Base-by-base conservation (phyloP, 768 basidiomycete species). In the Termitomyces sp. region DNA sequence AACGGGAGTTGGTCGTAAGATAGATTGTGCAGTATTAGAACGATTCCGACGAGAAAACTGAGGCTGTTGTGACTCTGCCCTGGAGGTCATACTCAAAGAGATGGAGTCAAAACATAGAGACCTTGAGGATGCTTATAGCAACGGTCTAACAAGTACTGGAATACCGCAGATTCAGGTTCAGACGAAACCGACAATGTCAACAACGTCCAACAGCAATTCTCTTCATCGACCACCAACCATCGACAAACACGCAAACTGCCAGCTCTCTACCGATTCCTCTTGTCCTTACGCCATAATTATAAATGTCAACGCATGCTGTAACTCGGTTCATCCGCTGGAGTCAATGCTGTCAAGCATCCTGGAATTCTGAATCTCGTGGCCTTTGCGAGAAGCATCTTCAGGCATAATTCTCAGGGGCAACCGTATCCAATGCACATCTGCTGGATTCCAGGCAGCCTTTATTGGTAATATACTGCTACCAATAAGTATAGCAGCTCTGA, bases 21-120 rank as follows among this genome's bases (percentile, higher is more conserved):
- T 74, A 4, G 89, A 91, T 56, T 88, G 88, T 0, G 82, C 80
- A 1, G 90, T 91, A 68, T 89, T 90, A 37, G 90, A 90, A 49
- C 89, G 81, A 44, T 55, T 59, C 61, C 86, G 81, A 44, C 88
- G 81, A 58, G 80, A 76, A 64, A 76, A 81, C 58, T 79, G 77
- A 12, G 78, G 68, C 13, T 79, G 76, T 63, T 84, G 85, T n/a
- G 88, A 82, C 69, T 87, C 86, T 54, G 84, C 80, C 66, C 88
- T 81, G 36, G 83, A 83, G 9, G 75, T 76, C 89, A 89, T 89
- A n/a, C 24, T 50, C 18, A 41, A 31, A 49, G 55, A 50, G n/a
- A 30, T 27, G 16, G 16, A 20, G 27, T 57, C 37, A 57, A 22
- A 57, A 42, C 48, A 57, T 57, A 46, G 44, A 55, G 44, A 33